Evolutionary conservation across 1,284 basidiomycete species (phyloP), one percentile per base, ranked within the genome.

Genomic region (Retiboletus flavoniger): DNA sequence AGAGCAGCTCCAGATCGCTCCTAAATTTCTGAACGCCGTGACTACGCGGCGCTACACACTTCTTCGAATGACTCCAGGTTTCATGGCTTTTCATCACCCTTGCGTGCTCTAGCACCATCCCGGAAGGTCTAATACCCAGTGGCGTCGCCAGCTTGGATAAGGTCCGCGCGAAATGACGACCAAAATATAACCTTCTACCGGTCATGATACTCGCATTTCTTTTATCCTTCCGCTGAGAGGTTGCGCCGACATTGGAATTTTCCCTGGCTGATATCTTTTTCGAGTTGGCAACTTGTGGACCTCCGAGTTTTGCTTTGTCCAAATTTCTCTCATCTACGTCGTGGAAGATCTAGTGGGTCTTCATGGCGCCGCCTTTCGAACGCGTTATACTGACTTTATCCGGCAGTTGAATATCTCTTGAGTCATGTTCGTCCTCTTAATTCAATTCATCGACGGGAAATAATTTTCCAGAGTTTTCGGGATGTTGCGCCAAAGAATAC

Each of bases 401-500:
- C 26, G 50, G 38, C 10, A 14, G 34, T 34, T 17, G 54, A 47
- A 31, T 28, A 16, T 45, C 29, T 48, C n/a, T 47, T 36, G 14
- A 29, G 40, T 31, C 51, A 44, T 31, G n/a, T 43, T 43, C 35
- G 16, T 26, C 42, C 6, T 39, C 39, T 39, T 29, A 24, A n/a
- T 43, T 55, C 21, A 21, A 31, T 54, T 36, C 40, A 47, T 43
- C 49, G 42, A 57, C 40, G 28, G 36, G 26, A 39, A 39, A 55
- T 7, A 14, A 5, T 14, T 56, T 28, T 46, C n/a, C 13, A 47
- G 53, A 19, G 6, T 10, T 47, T 34, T 46, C 14, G 16, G 42
- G 57, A 26, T 29, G 36, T 31, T 50, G 29, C 17, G 24, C 29
- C 19, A 31, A 53, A 19, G 28, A 13, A 24, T 40, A 40, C 28